Percentiles rank a stretch among this genome's conserved stretches.
phyloP scores from a whole-genome alignment of 2,329 filamentous ascomycete genomes.

The Arthrinium phaeospermum region DNA sequence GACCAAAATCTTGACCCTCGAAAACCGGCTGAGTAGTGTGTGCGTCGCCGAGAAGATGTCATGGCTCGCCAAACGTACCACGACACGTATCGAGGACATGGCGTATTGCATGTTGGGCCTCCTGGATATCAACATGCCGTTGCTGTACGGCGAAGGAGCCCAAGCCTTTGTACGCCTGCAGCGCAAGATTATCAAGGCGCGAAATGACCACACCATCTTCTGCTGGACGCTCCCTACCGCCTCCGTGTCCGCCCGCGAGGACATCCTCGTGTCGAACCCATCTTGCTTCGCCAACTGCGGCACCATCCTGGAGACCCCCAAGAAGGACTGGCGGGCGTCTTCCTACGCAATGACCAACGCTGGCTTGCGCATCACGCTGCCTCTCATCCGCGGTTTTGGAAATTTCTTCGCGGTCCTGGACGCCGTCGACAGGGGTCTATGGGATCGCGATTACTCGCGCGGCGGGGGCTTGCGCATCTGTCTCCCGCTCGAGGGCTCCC shows the following conservation, averaged over 20 bases:
- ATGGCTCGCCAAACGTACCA: conserved; percentile 3
- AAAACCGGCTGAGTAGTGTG: conserved; percentile 26
- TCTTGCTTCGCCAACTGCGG: not conserved
- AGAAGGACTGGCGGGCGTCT: not conserved
- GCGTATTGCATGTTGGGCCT: conserved; percentile 19
- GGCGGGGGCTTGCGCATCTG: not conserved
- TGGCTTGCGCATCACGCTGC: not conserved
- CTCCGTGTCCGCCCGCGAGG: not conserved
- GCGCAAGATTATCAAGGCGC: not conserved
- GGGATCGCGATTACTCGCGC: not conserved
- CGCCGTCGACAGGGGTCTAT: not conserved
- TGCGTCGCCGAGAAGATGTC: conserved; percentile 10
- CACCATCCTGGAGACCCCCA: not conserved
- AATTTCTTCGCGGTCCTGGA: not conserved
- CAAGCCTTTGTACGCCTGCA: conserved; percentile 1
- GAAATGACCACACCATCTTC: not conserved
- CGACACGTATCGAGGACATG: conserved; percentile 12
- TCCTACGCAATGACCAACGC: not conserved
- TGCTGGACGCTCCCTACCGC: not conserved
- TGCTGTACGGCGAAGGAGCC: conserved; percentile 10
- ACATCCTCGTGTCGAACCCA: not conserved
- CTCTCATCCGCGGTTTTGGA: not conserved
- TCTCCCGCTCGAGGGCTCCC: not conserved
- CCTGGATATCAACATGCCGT: conserved; percentile 16
- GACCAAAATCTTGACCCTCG: conserved; percentile 26